Conservation (phyloP, 2,329 filamentous ascomycete species). For the Colletotrichum limetticola region DNA sequence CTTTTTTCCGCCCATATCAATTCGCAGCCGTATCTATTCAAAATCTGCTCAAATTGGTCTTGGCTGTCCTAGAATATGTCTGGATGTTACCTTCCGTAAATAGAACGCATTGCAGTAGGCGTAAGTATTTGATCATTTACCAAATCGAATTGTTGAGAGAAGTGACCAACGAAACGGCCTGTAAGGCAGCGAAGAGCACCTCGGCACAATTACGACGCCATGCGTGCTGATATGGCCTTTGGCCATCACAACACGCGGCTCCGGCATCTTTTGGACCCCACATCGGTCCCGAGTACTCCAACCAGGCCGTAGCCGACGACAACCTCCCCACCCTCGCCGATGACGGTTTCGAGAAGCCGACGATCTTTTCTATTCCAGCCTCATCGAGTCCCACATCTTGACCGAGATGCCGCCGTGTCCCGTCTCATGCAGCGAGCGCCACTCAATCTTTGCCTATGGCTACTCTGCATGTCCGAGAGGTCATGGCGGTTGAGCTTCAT, state of each 20-base stretch:
- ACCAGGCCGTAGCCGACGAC: slow-evolving; percentile 1
- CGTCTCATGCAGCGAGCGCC: not conserved
- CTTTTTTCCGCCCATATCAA: too few relatives aligned
- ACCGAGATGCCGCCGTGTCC: not conserved
- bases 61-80: too few relatives aligned
- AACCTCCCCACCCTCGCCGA: slow-evolving; percentile 9
- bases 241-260: not conserved
- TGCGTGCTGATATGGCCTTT: not conserved
- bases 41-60: too few relatives aligned
- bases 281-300: not conserved
- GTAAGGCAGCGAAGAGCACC: too few relatives aligned
- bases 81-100: too few relatives aligned
- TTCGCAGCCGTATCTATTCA: too few relatives aligned
- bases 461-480: not conserved
- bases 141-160: too few relatives aligned
- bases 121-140: too few relatives aligned
- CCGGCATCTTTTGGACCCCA: not conserved
- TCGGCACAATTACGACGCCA: not conserved
- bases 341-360: not conserved
- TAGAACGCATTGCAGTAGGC: too few relatives aligned
- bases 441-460: not conserved
- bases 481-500: not conserved
- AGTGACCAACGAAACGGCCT: too few relatives aligned
- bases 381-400: not conserved
- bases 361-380: not conserved